phyloP scores from a whole-genome alignment of 108 stramenopile species.

The Conticribra guillardii region DNA sequence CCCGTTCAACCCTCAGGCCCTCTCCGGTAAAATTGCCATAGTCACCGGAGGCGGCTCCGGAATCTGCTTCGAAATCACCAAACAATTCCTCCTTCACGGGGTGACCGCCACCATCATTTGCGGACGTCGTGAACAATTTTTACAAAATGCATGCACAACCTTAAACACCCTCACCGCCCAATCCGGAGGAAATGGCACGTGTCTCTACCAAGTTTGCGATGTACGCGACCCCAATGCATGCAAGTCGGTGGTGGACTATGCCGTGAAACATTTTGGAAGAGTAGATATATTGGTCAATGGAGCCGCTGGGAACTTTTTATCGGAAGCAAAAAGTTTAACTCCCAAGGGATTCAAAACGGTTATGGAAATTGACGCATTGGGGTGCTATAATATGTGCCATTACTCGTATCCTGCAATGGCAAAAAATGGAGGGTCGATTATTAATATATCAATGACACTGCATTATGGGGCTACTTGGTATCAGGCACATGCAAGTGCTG shows the following conservation, averaged over 20 bases:
- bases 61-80: constrained; percentile 82
- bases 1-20: constrained; percentile 73
- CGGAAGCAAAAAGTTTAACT: constrained; percentile 75
- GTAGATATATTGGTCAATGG: constrained; percentile 89
- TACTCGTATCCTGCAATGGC: constrained; percentile 78
- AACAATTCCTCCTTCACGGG: constrained; percentile 78
- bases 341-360: constrained; percentile 94
- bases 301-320: constrained; percentile 94
- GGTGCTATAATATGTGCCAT: constrained; percentile 91
- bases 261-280: constrained; percentile 59
- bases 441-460: constrained; percentile 92
- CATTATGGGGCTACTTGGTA: constrained; percentile 92
- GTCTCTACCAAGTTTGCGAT: constrained; percentile 72
- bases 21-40: constrained; percentile 76
- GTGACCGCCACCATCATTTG: constrained; percentile 74
- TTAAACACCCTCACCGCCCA: constrained; percentile 45
- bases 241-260: constrained; percentile 59
- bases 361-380: constrained; percentile 92
- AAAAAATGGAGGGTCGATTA: constrained; percentile 60
- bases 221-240: constrained; percentile 77
- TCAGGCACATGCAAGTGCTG: constrained; percentile 93
- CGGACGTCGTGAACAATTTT: constrained; percentile 73
- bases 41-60: constrained; percentile 87
- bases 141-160: constrained; percentile 63
- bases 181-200: constrained; percentile 6